A percentile compares a stretch with the other conserved stretches of the same genome.
Conservation (phyloP, 1,139 yeast genomes). For the Yamadazyma atmosphaerica region DNA sequence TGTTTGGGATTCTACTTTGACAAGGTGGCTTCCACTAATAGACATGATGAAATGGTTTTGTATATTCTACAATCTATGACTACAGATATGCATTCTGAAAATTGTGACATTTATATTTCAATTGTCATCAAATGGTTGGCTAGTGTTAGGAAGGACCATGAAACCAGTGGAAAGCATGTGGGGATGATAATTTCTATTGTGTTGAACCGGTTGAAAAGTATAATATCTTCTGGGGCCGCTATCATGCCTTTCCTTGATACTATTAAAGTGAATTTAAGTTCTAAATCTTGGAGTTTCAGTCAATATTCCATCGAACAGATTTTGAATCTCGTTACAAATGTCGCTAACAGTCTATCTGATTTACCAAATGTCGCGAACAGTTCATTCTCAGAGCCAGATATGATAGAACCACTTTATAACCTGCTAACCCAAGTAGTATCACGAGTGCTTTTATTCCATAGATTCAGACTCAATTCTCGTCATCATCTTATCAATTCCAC, state of each 20-base stretch:
- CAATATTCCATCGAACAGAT: constrained; percentile 67
- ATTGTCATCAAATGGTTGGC: no score
- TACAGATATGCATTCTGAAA: constrained; percentile 6
- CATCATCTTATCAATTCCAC: constrained; percentile 62
- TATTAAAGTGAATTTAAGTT: constrained; percentile 38
- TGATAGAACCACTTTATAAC: no score
- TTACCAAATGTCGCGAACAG: no score
- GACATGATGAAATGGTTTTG: constrained; percentile 2
- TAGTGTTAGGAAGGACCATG: constrained; percentile 8
- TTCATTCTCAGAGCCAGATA: no score
- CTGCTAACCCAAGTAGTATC: constrained; percentile 49
- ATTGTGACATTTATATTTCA: constrained; percentile 6
- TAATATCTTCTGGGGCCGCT: background rate
- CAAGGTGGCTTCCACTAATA: constrained; percentile 7
- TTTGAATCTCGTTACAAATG: constrained; percentile 33
- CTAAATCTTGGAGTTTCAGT: constrained; percentile 58
- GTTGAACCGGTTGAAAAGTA: background rate
- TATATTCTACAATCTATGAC: constrained; percentile 7
- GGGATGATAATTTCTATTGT: constrained; percentile 8
- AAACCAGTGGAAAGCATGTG: no score
- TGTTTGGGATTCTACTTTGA: constrained; percentile 16
- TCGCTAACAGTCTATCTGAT: no score
- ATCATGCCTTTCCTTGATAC: constrained; percentile 1
- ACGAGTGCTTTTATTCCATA: constrained; percentile 60
- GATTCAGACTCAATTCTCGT: constrained; percentile 69